Evolutionary conservation across 352 stramenopile species (phyloP), one percentile per base, ranked within the genome.

Genomic region (Globisporangium nagaii): DNA sequence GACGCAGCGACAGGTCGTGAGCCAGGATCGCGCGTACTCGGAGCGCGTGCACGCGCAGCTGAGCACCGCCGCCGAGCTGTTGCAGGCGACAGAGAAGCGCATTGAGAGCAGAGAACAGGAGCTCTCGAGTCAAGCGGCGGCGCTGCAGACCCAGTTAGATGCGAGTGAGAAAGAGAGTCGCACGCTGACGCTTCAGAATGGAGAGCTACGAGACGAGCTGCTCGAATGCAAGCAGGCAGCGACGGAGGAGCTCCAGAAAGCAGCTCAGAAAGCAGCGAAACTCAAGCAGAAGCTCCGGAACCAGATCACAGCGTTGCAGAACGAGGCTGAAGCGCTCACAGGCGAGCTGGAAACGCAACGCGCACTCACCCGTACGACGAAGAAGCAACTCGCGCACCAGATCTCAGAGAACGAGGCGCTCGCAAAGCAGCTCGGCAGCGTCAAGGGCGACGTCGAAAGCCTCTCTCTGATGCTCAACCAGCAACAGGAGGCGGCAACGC

Each of bases 41-140:
- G 59, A 79, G 27, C 60, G 74, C 30, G 71, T 88, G 22, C 78
- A 86, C 50, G 48, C 43, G n/a, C 80, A 90, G 51, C 68, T 90
- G 8, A 63, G 62, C 31, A 86, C 75, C 1, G 71, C 74, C 1
- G 70, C 80, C 2, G 68, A 86, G 30, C 45, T 90, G 49, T 67
- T 90, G 11, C 78, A 81, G 30, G 54, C 75, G 9, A 79, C 66
- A 4, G 80, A 88, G 47, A 69, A 68, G 25, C 73, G 75, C 19
- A 39, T 85, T 4, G 63, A 75, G 39, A 60, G 72, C 35, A 72
- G 75, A 31, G 65, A 80, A 15, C 20, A 56, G 15, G 22, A 66
- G 15, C 65, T 69, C n/a, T 44, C 46, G 24, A 31, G 24, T 1
- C 68, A 73, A 32, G 48, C 70, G 19, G 28, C 71, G 4, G 31